A percentile compares a stretch with the other conserved stretches of the same genome.
These are phyloP conservation scores for Lactuca saligna DNA, from an alignment of 129 eudicot species.

Conservation along the genomic window DNA sequence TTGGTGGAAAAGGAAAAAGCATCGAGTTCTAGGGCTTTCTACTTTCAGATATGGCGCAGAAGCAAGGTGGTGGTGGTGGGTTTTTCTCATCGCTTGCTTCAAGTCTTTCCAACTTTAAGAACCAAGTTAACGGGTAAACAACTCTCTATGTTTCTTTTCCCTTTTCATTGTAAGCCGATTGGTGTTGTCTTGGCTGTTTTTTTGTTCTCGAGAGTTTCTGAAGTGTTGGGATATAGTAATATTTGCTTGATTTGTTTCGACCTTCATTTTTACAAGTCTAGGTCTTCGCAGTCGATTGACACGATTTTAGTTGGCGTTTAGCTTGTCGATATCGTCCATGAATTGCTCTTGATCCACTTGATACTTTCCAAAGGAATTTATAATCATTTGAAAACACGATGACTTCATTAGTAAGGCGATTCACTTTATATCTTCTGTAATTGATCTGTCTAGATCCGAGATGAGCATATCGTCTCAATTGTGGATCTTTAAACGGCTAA, in stretches of 20 bases:
- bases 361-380: neutral
- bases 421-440: too few relatives aligned
- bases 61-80: conserved; percentile 48
- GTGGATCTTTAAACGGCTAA: neutral
- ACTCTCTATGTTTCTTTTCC: neutral
- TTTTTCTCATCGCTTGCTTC: conserved; percentile 64
- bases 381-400: neutral
- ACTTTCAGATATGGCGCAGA: conserved; percentile 45
- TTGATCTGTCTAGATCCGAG: neutral
- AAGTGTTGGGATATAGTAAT: neutral
- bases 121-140: conserved; percentile 58
- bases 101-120: conserved; percentile 47
- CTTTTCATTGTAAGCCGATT: neutral
- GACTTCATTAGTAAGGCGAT: neutral
- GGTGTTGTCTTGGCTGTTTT: conserved; percentile 9
- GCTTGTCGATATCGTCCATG: neutral
- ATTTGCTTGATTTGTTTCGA: neutral
- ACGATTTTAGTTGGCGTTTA: conserved; percentile 4
- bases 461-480: neutral
- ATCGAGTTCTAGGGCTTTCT: conserved; percentile 26
- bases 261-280: neutral
- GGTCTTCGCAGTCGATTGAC: conserved; percentile 2
- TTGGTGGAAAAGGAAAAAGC: conserved; percentile 2
- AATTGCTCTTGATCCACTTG: neutral
- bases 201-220: neutral